A percentile compares a stretch with the other conserved stretches of the same genome.
Evolutionary conservation across 257 asterid species (phyloP).

Genomic region (Nicotiana paniculata): DNA sequence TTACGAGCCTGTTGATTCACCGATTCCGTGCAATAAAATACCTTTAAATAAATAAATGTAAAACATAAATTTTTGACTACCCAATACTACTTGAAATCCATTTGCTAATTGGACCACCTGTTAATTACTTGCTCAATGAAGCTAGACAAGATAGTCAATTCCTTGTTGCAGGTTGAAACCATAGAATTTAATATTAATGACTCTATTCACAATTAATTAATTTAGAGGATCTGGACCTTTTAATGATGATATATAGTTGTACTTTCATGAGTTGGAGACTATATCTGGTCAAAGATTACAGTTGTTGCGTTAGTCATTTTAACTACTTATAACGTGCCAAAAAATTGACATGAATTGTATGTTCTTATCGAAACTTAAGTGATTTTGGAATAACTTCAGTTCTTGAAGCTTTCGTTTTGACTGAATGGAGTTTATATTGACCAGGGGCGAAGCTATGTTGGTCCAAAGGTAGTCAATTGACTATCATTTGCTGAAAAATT

Average conservation of each 20-base stretch:
- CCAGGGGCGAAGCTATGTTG: background rate
- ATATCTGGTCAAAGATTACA: background rate
- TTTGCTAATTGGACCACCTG: background rate
- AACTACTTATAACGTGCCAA: background rate
- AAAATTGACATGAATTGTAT: background rate
- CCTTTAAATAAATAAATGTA: background rate
- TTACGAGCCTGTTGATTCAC: no score
- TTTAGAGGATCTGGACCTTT: background rate
- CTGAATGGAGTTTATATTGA: background rate
- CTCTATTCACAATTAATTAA: background rate
- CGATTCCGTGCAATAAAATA: background rate
- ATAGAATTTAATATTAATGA: background rate
- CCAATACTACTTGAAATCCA: background rate
- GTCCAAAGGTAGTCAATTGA: no score
- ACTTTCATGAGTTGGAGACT: background rate
- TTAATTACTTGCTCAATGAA: background rate
- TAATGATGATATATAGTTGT: background rate
- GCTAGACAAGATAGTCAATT: background rate
- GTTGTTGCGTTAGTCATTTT: background rate
- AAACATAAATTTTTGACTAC: background rate
- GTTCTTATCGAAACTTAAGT: background rate
- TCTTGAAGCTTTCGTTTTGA: background rate
- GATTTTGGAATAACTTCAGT: background rate
- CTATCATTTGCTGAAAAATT: no score
- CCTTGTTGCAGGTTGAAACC: background rate